phyloP scores from a whole-genome alignment of 2,329 filamentous ascomycete species.

The Aspergillus japonicus region DNA sequence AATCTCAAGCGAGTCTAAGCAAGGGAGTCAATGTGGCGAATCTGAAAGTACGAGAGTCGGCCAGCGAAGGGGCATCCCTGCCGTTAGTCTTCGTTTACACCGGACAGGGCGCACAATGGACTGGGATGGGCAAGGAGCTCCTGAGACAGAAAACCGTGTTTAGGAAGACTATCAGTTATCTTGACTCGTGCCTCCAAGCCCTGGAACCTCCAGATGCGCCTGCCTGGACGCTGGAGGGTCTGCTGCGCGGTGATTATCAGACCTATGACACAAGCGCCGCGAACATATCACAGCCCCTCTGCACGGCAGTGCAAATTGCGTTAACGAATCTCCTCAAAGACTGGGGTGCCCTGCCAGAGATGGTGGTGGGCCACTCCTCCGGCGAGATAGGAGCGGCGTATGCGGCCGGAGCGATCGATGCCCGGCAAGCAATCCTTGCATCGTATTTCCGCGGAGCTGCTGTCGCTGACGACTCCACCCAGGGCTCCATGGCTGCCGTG shows the following conservation, averaged over 20 bases:
- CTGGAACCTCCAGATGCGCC: background rate
- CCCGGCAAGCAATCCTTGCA: background rate
- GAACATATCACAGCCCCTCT: constrained; percentile 26
- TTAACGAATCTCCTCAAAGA: constrained; percentile 25
- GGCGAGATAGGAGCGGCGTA: constrained; percentile 29
- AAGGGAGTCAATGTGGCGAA: background rate
- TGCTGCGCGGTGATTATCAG: background rate
- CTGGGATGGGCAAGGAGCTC: constrained; percentile 29
- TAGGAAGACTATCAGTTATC: constrained; percentile 6
- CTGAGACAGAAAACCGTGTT: constrained; percentile 17
- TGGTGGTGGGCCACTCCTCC: constrained; percentile 28
- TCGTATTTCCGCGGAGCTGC: background rate
- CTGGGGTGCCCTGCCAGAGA: constrained; percentile 18
- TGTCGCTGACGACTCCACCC: background rate
- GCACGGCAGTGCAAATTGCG: constrained; percentile 32
- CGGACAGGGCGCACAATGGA: constrained; percentile 38
- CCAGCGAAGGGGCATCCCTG: background rate
- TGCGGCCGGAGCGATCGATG: background rate
- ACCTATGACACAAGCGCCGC: constrained; percentile 17
- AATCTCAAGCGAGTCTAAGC: background rate
- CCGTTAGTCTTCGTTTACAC: constrained; percentile 30
- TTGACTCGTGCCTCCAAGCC: background rate
- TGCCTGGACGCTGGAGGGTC: constrained; percentile 8
- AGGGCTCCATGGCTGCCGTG: background rate
- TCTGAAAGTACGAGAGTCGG: background rate